These are phyloP conservation scores for Acrasis kona DNA, from an alignment of 78 protist species.

Conservation along the genomic window DNA sequence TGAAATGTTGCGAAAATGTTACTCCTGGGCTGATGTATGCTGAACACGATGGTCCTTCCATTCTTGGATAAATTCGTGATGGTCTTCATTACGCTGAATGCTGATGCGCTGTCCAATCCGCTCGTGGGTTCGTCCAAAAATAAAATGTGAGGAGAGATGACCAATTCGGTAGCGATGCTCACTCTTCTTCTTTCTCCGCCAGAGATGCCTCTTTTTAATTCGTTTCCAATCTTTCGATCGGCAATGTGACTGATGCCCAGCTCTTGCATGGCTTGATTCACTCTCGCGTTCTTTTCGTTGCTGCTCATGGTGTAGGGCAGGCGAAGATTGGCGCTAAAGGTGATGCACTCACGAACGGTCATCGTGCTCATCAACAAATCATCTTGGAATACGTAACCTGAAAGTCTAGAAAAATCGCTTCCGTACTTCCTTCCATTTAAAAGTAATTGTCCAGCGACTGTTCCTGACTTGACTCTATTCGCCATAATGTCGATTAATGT, in stretches of 20 bases:
- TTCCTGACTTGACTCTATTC: neutral
- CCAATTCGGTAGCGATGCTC: constrained; percentile 55
- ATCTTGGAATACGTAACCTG: neutral
- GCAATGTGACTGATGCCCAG: constrained; percentile 8
- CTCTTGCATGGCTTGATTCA: constrained; percentile 1
- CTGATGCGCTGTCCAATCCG: neutral
- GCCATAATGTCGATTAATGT: constrained; percentile 25
- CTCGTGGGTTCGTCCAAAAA: neutral
- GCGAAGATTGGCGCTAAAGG: constrained; percentile 27
- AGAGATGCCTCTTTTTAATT: constrained; percentile 26
- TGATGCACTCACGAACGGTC: constrained; percentile 36
- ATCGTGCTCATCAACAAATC: neutral
- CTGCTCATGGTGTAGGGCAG: constrained; percentile 17
- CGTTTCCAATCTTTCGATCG: constrained; percentile 9
- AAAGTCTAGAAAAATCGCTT: neutral
- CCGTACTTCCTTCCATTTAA: neutral
- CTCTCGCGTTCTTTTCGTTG: neutral
- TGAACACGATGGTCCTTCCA: neutral
- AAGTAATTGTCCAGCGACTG: neutral
- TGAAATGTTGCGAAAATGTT: constrained; percentile 15
- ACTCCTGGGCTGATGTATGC: constrained; percentile 46
- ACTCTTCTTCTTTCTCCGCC: constrained; percentile 73
- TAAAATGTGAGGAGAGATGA: constrained; percentile 44
- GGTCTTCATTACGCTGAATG: neutral
- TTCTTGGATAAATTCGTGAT: neutral